A percentile compares a stretch with the other conserved stretches of the same genome.
Evolutionary conservation across 179 eudicot genomes (phyloP).

Genomic region (Drosera spatulata): DNA sequence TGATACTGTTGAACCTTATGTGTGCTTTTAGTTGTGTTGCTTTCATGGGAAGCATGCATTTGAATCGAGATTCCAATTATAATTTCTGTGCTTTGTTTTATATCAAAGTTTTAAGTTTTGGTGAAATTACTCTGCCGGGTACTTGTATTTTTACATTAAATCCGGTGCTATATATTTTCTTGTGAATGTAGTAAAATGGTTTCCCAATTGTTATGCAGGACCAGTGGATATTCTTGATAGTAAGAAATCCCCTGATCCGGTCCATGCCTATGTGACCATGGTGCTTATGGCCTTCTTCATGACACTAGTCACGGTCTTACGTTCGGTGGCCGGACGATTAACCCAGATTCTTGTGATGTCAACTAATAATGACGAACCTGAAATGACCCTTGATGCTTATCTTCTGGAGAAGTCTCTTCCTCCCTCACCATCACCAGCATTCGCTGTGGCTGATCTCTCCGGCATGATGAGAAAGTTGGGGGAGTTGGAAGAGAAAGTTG

Average conservation of each 20-base stretch:
- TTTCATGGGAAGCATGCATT: too few relatives aligned
- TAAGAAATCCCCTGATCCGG: conserved; percentile 45
- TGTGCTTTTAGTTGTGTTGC: too few relatives aligned
- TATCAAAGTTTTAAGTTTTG: too few relatives aligned
- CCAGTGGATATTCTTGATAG: conserved; percentile 20
- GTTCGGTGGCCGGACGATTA: conserved; percentile 28
- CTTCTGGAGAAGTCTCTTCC: conserved; percentile 57
- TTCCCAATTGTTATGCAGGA: conserved; percentile 23
- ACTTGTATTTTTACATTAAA: too few relatives aligned
- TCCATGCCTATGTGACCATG: conserved; percentile 37
- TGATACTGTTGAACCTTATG: too few relatives aligned
- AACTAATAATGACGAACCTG: conserved; percentile 15
- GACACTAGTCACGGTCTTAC: conserved; percentile 42
- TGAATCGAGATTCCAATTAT: too few relatives aligned
- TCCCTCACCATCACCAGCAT: conserved; percentile 74
- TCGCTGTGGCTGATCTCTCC: conserved; percentile 51
- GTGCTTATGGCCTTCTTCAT: conserved; percentile 53
- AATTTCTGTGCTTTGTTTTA: too few relatives aligned
- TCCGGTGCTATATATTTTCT: background rate
- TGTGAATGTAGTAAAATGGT: background rate
- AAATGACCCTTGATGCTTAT: conserved; percentile 25
- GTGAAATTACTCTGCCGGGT: too few relatives aligned
- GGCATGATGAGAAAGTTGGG: conserved; percentile 69
- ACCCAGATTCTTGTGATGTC: conserved; percentile 45
- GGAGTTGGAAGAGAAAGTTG: conserved; percentile 87